Base-by-base conservation (phyloP, 2,329 filamentous ascomycete genomes). In the Blastomyces emzantsi region DNA sequence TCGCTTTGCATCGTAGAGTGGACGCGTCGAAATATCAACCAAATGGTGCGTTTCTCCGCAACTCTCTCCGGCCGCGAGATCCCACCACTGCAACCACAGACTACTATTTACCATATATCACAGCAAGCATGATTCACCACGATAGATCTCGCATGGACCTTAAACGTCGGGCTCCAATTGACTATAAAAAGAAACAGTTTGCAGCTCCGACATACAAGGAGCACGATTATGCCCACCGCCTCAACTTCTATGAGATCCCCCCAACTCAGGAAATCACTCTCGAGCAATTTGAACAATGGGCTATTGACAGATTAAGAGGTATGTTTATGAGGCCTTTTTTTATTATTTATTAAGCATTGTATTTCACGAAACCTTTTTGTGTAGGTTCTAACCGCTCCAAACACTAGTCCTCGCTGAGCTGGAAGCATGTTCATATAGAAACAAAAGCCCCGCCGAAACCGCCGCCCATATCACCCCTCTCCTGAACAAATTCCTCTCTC, bases 271-370 rank as follows among this genome's bases (percentile, higher is more conserved):
- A 99, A 73, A 94, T 99, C 70, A 96, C 91, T 0, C 86, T 99
- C 52, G 94, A 99, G 73, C 88, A 99, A 74, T 99, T 99, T 72
- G 94, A 99, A 75, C 92, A 96, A 83, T 99, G 94, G 94, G 94
- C 92, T 13, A 97, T 99, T 72, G 90, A 96, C 71, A 83, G 94
- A 64, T 76, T 99, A 68, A 88, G 91, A 78, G 85, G 91, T 91
- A 79, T 63, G 79, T 62, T 9, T 19, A 1, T 28, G 17, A 36
- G 7, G 8, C 2, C 19, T 15, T 52, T 15, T 52, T 15, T 51
- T 39, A 13, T 39, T 39, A 11, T 11, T 39, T 39, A 13, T 39
- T 61, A 11, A 39, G 64, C 57, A 22, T 62, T 30, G 13, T 39
- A 30, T 36, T 47, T n/a, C 9, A 28, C 52, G 15, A 55, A 8